phyloP scores from a whole-genome alignment of 768 basidiomycete genomes.

The Suillus variegatus region DNA sequence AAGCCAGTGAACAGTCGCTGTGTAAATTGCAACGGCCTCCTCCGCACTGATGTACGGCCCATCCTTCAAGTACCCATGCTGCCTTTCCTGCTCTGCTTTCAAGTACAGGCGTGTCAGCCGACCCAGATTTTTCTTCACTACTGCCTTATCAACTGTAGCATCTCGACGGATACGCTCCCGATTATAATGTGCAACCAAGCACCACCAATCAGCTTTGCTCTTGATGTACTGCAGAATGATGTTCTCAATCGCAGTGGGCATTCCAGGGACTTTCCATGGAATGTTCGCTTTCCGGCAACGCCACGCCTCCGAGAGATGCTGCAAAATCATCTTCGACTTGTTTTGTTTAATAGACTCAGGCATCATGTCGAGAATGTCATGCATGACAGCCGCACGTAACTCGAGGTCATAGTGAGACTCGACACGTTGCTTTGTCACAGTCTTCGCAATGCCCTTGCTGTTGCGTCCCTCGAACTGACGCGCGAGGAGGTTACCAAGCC shows the following conservation, averaged over 20 bases:
- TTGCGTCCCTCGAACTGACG: conserved; percentile 99
- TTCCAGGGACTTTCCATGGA: conserved; percentile 99
- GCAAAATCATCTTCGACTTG: conserved; percentile 99
- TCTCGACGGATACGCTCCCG: conserved; percentile 96
- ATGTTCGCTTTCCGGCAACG: conserved; percentile 97
- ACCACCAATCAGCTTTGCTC: conserved; percentile 99
- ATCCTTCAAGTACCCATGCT: conserved; percentile 98
- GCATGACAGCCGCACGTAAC: conserved; percentile 97
- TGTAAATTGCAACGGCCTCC: conserved; percentile 98
- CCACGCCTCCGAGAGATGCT: conserved; percentile 98
- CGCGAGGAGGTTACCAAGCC: conserved; percentile 96
- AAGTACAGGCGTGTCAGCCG: conserved; percentile 96
- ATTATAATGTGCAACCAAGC: conserved; percentile 95
- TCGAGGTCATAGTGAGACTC: conserved; percentile 99
- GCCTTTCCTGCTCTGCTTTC: conserved; percentile 98
- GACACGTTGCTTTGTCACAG: conserved; percentile 98
- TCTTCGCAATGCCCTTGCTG: conserved; percentile 95
- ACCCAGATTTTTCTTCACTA: conserved; percentile 98
- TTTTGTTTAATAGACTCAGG: conserved; percentile 99
- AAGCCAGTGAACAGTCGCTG: conserved; percentile 98
- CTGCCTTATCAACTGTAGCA: conserved; percentile 97
- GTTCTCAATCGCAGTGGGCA: conserved; percentile 99
- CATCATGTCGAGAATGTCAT: conserved; percentile 99
- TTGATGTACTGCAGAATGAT: conserved; percentile 99
- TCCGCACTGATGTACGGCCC: conserved; percentile 99